A percentile compares a stretch with the other conserved stretches of the same genome.
Conservation (phyloP, 495 filamentous ascomycete species). For the Aspergillus conjunctus region DNA sequence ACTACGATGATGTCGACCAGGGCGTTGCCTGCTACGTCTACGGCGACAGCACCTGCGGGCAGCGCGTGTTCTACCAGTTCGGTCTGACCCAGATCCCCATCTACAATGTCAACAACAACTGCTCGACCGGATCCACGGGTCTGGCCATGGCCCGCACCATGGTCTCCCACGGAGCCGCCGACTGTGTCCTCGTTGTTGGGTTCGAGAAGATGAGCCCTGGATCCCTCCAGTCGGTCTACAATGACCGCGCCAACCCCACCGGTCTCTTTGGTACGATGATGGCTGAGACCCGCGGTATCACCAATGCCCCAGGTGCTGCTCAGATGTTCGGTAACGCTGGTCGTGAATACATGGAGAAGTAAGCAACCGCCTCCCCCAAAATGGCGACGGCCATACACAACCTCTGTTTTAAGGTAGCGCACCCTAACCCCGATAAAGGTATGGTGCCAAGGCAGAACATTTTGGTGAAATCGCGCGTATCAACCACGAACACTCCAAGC, state of each 20-base stretch:
- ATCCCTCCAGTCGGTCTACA: conserved; percentile 75
- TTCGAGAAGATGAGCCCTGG: conserved; percentile 98
- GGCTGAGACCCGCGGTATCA: conserved; percentile 74
- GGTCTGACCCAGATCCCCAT: conserved; percentile 96
- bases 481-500: conserved; percentile 86
- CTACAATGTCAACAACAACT: conserved; percentile 99
- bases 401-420: no score
- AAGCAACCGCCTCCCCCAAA: conserved; percentile 23
- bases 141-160: conserved; percentile 80
- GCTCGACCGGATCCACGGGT: conserved; percentile 88
- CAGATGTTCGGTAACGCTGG: conserved; percentile 98
- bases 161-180: conserved; percentile 75
- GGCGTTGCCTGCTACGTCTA: conserved; percentile 98
- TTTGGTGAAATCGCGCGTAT: conserved; percentile 95
- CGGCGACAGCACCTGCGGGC: conserved; percentile 91
- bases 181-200: conserved; percentile 87
- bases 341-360: conserved; percentile 94
- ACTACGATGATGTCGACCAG: conserved; percentile 94
- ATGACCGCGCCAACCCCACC: conserved; percentile 76
- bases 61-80: conserved; percentile 98
- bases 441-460: conserved; percentile 81
- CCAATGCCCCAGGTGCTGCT: conserved; percentile 79
- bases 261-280: conserved; percentile 76
- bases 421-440: conserved; percentile 50
- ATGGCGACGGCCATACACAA: conserved; percentile 4